These are phyloP conservation scores for Diaporthe velutina DNA, from an alignment of 2,329 filamentous ascomycete genomes.

Conservation along the genomic window DNA sequence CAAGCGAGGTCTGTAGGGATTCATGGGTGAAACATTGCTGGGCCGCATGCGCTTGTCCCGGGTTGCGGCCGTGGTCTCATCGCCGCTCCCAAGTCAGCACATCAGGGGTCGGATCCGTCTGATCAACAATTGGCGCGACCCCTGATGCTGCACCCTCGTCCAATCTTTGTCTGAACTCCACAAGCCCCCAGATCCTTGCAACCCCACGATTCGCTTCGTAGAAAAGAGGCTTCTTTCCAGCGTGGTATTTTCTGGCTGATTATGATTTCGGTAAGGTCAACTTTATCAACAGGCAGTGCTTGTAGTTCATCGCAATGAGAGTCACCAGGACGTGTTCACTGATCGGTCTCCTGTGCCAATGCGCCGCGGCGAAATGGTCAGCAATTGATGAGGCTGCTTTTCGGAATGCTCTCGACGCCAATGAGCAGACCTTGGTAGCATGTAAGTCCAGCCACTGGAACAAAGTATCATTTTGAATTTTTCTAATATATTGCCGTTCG, in stretches of 20 bases:
- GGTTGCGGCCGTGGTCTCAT: slow-evolving; percentile 16
- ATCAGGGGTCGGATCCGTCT: slow-evolving; percentile 35
- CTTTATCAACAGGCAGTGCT: background rate
- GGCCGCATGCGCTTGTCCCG: slow-evolving; percentile 4
- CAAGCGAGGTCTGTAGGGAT: background rate
- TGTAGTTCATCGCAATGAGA: background rate
- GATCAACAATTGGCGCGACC: slow-evolving; percentile 36
- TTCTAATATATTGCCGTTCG: background rate
- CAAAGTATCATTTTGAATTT: background rate
- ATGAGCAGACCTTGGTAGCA: slow-evolving; percentile 32
- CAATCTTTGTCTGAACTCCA: background rate
- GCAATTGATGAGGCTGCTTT: slow-evolving; percentile 21
- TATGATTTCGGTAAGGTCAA: background rate
- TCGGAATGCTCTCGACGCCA: slow-evolving; percentile 10
- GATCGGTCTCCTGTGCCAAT: background rate
- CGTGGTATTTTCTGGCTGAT: too few species aligned
- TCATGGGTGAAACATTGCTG: slow-evolving; percentile 7
- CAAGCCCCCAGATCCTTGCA: slow-evolving; percentile 8
- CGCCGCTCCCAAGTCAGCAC: slow-evolving; percentile 18
- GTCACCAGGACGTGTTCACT: background rate
- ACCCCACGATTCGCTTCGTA: background rate
- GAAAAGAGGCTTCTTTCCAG: background rate
- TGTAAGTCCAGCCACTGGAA: slow-evolving; percentile 14
- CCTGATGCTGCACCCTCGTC: slow-evolving; percentile 6
- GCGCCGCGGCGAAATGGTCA: slow-evolving; percentile 22